Base-by-base conservation (phyloP, 805 yeast species). In the Candida awuae region DNA sequence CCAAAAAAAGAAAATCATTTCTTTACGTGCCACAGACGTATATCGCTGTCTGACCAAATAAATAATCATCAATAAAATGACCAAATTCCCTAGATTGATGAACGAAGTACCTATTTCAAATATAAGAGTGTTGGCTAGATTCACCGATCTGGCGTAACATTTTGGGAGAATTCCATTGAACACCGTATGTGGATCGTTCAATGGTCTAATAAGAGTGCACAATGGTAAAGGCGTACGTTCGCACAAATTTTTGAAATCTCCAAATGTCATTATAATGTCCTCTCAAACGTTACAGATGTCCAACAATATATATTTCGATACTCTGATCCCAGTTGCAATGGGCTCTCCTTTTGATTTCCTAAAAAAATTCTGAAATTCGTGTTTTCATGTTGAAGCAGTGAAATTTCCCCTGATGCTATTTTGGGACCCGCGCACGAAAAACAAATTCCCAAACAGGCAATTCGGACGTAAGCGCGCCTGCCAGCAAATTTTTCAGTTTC, bases 1-100 rank as follows among this genome's bases (percentile, higher is more conserved):
- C 59, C 80, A 77, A 59, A 78, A 80, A 54, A 84, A 80, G 48
- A 73, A 75, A 38, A 85, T 61, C 78, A 87, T 82, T 55, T 92
- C 98, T 10, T 77, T 68, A 44, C 97, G 70, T 4, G 97, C 97
- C 42, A 92, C 88, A 10, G 97, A 97, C 0, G 98, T 92, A 56
- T 84, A 88, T 65, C 90, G 86, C 43, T 80, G 67, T 55, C 88
- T 70, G 32, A 88, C 77, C 50, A 82, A 80, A 65, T 79, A 84
- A 10, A 87, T 67, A 39, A 88, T 83, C 50, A 86, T 71, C 35
- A 80, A 65, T 27, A 82, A 46, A 30, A 85, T 71, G 6, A 72
- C 61, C 25, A 92, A 61, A 0, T 85, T 76, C 1, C 82, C 86
- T 37, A 90, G 77, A 54, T 88, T 85, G 16, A 87, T 74, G 55